phyloP scores from a whole-genome alignment of 805 yeast genomes.

The Yarrowia deformans region DNA sequence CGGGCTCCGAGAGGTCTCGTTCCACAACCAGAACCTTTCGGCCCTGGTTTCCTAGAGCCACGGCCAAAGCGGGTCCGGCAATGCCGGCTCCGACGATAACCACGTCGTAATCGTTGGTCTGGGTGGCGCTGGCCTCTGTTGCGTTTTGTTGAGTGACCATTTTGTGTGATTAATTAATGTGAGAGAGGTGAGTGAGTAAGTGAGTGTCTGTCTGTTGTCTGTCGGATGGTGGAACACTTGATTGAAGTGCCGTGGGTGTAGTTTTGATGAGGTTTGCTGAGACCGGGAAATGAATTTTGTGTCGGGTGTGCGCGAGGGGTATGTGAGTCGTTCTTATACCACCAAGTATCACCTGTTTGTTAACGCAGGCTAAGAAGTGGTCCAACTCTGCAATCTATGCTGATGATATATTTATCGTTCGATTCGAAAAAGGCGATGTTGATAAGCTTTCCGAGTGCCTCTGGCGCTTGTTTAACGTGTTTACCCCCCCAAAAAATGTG shows the following conservation, averaged over 20 bases:
- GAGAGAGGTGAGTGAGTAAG: no score
- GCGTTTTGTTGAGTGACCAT: slow-evolving; percentile 11
- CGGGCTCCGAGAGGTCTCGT: slow-evolving; percentile 91
- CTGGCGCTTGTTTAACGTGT: slow-evolving; percentile 18
- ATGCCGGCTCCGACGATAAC: slow-evolving; percentile 99
- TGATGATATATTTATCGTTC: slow-evolving; percentile 33
- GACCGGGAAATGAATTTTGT: no score
- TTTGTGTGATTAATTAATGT: slow-evolving; percentile 7
- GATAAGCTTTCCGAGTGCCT: slow-evolving; percentile 16
- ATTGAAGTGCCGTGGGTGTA: no score
- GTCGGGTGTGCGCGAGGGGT: no score
- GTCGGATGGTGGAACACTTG: no score
- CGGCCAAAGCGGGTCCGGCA: slow-evolving; percentile 92
- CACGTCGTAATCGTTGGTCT: slow-evolving; percentile 64
- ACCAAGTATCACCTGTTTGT: slow-evolving; percentile 30
- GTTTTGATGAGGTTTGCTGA: no score
- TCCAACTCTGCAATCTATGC: slow-evolving; percentile 32
- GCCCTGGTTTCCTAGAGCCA: slow-evolving; percentile 89
- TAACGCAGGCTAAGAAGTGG: slow-evolving; percentile 15
- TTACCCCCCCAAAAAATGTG: neutral
- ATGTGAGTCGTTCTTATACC: slow-evolving; percentile 9
- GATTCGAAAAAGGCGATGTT: slow-evolving; percentile 25
- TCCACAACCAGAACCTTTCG: slow-evolving; percentile 79
- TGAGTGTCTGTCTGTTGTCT: neutral
- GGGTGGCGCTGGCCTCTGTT: neutral